Percentiles rank a stretch among this genome's conserved stretches.
phyloP scores from a whole-genome alignment of 306 rosid species.

The Herpetospermum pedunculosum region DNA sequence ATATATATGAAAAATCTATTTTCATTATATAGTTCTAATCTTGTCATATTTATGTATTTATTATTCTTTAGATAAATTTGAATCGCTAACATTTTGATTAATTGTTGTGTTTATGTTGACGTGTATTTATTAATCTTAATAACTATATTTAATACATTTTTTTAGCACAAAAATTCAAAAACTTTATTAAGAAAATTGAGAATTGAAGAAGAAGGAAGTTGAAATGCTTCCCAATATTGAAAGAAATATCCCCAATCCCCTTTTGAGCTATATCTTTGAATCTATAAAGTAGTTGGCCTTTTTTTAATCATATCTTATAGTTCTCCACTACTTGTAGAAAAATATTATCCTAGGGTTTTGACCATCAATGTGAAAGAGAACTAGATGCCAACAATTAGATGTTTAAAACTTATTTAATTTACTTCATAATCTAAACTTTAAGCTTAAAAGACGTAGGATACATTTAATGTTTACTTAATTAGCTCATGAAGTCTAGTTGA shows the following conservation, averaged over 20 bases:
- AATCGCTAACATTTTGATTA: too few relatives aligned
- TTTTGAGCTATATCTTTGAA: background rate
- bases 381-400: background rate
- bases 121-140: background rate
- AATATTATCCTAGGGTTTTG: background rate
- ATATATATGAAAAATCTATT: background rate
- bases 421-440: background rate
- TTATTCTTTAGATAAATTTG: too few relatives aligned
- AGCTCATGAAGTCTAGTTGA: background rate
- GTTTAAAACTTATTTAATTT: background rate
- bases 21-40: background rate
- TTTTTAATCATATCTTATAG: background rate
- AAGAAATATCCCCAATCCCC: background rate
- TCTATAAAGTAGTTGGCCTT: background rate
- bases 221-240: background rate
- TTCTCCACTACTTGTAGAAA: background rate
- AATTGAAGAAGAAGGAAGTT: background rate
- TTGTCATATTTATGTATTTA: background rate
- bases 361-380: background rate
- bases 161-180: too few relatives aligned
- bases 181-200: background rate
- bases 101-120: too few relatives aligned
- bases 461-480: background rate
- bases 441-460: background rate
- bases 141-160: too few relatives aligned